Evolutionary conservation across 2,329 filamentous ascomycete species (phyloP).

Genomic region (Nannizziopsis arthrosporioides): DNA sequence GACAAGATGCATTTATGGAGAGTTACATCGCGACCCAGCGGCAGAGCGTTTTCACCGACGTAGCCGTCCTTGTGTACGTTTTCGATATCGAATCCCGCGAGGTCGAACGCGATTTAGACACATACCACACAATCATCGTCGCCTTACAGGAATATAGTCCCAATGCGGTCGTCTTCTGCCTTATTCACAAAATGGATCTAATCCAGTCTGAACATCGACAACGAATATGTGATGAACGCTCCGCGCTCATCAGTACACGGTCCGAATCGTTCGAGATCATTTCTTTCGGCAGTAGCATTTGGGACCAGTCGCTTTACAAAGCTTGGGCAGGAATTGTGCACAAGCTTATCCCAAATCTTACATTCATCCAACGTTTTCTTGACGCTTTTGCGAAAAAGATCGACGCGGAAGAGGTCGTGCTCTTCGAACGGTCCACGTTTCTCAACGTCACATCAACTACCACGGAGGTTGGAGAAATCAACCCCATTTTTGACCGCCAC

Average conservation of each 20-base stretch:
- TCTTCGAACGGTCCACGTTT: slow-evolving; percentile 94
- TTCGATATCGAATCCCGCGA: slow-evolving; percentile 97
- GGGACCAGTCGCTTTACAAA: slow-evolving; percentile 96
- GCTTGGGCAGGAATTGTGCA: slow-evolving; percentile 98
- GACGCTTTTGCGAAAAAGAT: slow-evolving; percentile 71
- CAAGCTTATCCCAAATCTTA: slow-evolving; percentile 87
- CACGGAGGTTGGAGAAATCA: slow-evolving; percentile 58
- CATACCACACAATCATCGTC: slow-evolving; percentile 80
- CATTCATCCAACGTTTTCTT: slow-evolving; percentile 76
- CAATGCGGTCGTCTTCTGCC: slow-evolving; percentile 73
- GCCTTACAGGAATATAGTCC: slow-evolving; percentile 78
- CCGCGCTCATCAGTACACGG: slow-evolving; percentile 62
- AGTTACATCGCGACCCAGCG: slow-evolving; percentile 95
- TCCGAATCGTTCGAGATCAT: slow-evolving; percentile 64
- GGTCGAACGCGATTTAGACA: slow-evolving; percentile 82
- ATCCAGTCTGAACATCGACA: slow-evolving; percentile 70
- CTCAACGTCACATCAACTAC: slow-evolving; percentile 91
- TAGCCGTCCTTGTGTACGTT: slow-evolving; percentile 95
- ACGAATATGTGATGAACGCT: slow-evolving; percentile 72
- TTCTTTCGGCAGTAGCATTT: slow-evolving; percentile 91
- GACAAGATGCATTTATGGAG: slow-evolving; percentile 97
- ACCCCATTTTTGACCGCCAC: slow-evolving; percentile 85
- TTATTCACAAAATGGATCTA: slow-evolving; percentile 98
- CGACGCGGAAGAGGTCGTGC: slow-evolving; percentile 81
- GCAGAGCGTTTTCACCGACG: slow-evolving; percentile 90